phyloP scores from a whole-genome alignment of 2,329 filamentous ascomycete genomes.

The Aspergillus fumigatus region DNA sequence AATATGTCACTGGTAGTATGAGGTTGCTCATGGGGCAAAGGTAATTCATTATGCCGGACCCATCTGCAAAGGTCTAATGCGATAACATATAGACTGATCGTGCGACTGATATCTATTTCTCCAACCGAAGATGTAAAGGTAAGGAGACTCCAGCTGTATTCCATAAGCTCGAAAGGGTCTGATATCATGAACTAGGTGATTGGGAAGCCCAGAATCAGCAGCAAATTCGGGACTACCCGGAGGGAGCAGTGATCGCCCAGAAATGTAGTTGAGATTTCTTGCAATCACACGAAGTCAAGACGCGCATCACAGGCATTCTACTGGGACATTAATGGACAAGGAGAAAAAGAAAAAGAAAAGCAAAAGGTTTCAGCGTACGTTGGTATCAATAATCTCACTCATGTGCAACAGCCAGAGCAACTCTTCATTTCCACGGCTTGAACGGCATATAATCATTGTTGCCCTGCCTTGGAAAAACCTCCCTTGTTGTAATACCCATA shows the following conservation, averaged over 20 bases:
- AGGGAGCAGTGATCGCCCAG: slow-evolving; percentile 80
- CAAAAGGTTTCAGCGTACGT: slow-evolving; percentile 1
- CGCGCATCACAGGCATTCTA: background rate
- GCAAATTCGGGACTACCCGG: slow-evolving; percentile 71
- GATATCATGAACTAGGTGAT: slow-evolving; percentile 49
- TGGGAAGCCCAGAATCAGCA: slow-evolving; percentile 72
- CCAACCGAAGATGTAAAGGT: slow-evolving; percentile 85
- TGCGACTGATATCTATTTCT: slow-evolving; percentile 78
- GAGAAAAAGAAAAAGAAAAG: background rate
- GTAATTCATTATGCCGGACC: background rate
- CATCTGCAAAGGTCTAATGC: slow-evolving; percentile 11
- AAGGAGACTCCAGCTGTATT: slow-evolving; percentile 12
- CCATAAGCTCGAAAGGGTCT: slow-evolving; percentile 9
- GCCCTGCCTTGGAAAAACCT: background rate
- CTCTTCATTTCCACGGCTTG: background rate
- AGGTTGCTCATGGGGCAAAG: background rate
- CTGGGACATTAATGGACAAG: background rate
- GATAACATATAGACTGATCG: slow-evolving; percentile 49
- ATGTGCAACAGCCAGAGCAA: slow-evolving; percentile 5
- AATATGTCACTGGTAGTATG: background rate
- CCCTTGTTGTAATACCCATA: background rate
- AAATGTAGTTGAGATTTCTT: slow-evolving; percentile 49
- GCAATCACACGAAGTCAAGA: background rate
- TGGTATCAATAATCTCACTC: slow-evolving; percentile 8
- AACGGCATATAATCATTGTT: background rate